Evolutionary conservation across 1,284 basidiomycete genomes (phyloP), one percentile per base, ranked within the genome.

Genomic region (Ceratorhiza oryzae-sativae): DNA sequence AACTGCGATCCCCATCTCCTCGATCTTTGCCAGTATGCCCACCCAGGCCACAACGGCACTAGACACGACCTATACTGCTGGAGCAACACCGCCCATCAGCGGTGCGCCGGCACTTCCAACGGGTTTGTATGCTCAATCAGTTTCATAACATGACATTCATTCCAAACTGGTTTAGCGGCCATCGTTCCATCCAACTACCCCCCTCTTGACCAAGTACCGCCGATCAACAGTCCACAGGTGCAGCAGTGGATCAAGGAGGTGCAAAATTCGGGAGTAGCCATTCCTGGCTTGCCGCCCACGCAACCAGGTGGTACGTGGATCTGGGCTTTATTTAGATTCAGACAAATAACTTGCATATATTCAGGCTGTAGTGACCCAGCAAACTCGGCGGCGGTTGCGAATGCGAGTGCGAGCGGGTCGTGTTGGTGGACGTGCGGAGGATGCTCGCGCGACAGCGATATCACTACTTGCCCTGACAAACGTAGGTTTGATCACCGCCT

Each of bases 341-440:
- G 25, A 30, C 3, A 51, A 15, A 51, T 30, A 25, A 25, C 48
- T 27, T 18, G 70, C 56, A 25, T 61, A 71, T 18, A 34, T 51
- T 23, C 30, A 74, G 92, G 90, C n/a, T 86, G 88, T 23, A 91
- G 90, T 77, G 83, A 79, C 36, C 81, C 83, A 55, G 87, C 90
- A 75, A 86, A 90, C 36, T 80, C 80, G 2, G 85, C 88, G 13
- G 88, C 86, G 2, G 80, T 87, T 3, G 79, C 87, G 49, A 88
- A 90, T 46, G 82, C 85, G 9, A 74, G 73, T 2, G 71, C 74
- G 4, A 75, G 72, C 23, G 80, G 80, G 72, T 86, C 87, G 75
- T 90, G 90, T 49, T 93, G 91, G 91, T 93, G 91, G 91, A 84
- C 84, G 23, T 85, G 84, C 77, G 84, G 83, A 74, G 81, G 82